Percentiles rank a stretch among this genome's conserved stretches.
Conservation (phyloP, 163 green algal species). For the Coccomyxa subellipsoidea region DNA sequence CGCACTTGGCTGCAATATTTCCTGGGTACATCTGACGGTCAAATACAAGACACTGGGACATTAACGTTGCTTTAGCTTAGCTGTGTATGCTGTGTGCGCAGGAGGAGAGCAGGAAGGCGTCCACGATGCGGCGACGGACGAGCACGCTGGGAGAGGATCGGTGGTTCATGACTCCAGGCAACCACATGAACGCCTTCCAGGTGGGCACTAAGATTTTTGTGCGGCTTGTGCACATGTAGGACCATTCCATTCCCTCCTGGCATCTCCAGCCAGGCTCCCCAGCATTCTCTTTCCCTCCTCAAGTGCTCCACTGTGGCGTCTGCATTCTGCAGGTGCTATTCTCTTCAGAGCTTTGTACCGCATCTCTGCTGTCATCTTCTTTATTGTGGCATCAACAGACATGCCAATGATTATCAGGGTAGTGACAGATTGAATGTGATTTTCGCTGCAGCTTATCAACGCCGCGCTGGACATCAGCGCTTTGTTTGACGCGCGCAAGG, state of each 20-base stretch:
- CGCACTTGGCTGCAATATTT: too few relatives aligned
- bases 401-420: background rate
- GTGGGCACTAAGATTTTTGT: background rate
- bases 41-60: background rate
- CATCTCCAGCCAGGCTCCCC: too few relatives aligned
- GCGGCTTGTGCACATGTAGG: too few relatives aligned
- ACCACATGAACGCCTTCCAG: conserved; percentile 16
- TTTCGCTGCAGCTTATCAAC: conserved; percentile 30
- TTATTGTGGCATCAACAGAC: too few relatives aligned
- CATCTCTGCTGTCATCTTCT: too few relatives aligned
- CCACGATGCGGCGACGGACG: background rate
- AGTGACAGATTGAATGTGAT: background rate
- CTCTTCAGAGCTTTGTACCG: too few relatives aligned
- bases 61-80: background rate
- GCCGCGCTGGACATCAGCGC: conserved; percentile 40
- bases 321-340: too few relatives aligned
- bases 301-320: too few relatives aligned
- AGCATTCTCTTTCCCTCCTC: too few relatives aligned
- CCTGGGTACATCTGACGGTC: too few relatives aligned
- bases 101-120: background rate
- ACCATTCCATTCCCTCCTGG: too few relatives aligned
- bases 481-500: conserved; percentile 40
- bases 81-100: background rate
- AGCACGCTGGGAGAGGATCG: background rate
- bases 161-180: background rate